Conservation (phyloP, 768 basidiomycete species). For the Boletus reticulatus region DNA sequence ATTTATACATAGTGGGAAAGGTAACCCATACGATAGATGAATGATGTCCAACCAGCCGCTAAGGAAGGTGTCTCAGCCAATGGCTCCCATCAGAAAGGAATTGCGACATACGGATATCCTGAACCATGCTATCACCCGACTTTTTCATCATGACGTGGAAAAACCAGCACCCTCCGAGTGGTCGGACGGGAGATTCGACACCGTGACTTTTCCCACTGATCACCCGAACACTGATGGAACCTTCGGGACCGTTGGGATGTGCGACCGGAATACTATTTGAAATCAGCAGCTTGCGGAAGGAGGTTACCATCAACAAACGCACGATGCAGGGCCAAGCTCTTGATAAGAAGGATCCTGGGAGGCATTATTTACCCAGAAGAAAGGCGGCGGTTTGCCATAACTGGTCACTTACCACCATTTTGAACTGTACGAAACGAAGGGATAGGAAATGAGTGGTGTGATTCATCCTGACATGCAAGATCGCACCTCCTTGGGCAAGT, state of each 20-base stretch:
- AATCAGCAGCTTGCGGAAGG: background rate
- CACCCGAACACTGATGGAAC: slow-evolving; percentile 71
- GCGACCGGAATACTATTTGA: slow-evolving; percentile 62
- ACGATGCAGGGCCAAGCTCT: slow-evolving; percentile 69
- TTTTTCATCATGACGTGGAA: slow-evolving; percentile 73
- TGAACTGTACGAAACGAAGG: slow-evolving; percentile 48
- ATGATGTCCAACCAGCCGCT: slow-evolving; percentile 89
- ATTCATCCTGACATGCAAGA: background rate
- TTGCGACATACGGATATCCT: slow-evolving; percentile 68
- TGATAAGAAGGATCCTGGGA: slow-evolving; percentile 76
- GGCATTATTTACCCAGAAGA: background rate
- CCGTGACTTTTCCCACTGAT: slow-evolving; percentile 90
- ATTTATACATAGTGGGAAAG: background rate
- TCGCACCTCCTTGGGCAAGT: slow-evolving; percentile 66
- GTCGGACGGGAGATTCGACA: slow-evolving; percentile 82
- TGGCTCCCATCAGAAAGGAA: background rate
- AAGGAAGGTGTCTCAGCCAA: background rate
- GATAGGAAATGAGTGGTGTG: slow-evolving; percentile 13
- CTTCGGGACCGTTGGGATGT: slow-evolving; percentile 67
- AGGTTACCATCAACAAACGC: slow-evolving; percentile 19
- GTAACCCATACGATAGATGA: slow-evolving; percentile 66
- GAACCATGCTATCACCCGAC: slow-evolving; percentile 64
- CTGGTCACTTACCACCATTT: slow-evolving; percentile 59
- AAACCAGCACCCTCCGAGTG: slow-evolving; percentile 93
- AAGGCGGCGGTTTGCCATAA: background rate